phyloP scores from a whole-genome alignment of 306 rosid genomes.

The Castanea sativa region DNA sequence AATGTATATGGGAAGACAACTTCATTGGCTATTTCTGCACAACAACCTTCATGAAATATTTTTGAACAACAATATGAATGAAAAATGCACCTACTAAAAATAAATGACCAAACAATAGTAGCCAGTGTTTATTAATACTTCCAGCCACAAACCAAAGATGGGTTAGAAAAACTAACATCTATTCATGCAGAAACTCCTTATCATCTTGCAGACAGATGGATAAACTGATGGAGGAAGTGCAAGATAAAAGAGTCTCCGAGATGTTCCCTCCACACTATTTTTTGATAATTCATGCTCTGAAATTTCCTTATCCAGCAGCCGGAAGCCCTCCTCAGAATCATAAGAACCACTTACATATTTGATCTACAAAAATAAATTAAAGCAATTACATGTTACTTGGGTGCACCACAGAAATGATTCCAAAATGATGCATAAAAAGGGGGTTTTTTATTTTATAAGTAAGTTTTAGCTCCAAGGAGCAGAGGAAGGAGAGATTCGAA shows the following conservation, averaged over 20 bases:
- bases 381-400: slow-evolving; percentile 1
- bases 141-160: slow-evolving; percentile 14
- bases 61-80: background rate
- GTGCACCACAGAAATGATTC: background rate
- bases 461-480: no score
- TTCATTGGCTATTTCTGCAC: background rate
- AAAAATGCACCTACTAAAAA: background rate
- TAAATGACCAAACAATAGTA: background rate
- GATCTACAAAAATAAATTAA: slow-evolving; percentile 46
- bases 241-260: slow-evolving; percentile 91
- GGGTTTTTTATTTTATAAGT: background rate
- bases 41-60: background rate
- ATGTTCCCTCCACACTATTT: slow-evolving; percentile 56
- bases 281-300: slow-evolving; percentile 57
- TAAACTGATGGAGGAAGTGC: slow-evolving; percentile 99
- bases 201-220: slow-evolving; percentile 95
- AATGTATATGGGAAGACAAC: background rate
- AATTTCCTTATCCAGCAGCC: slow-evolving; percentile 75
- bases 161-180: slow-evolving; percentile 57
- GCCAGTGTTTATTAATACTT: background rate
- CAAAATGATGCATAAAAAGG: slow-evolving; percentile 11
- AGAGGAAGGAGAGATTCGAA: no score
- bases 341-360: slow-evolving; percentile 88
- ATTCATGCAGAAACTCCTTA: slow-evolving; percentile 73
- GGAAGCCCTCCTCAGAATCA: slow-evolving; percentile 76